A percentile compares a stretch with the other conserved stretches of the same genome.
Conservation (phyloP, 208 protist species). For the Endotrypanum monterogeii region DNA sequence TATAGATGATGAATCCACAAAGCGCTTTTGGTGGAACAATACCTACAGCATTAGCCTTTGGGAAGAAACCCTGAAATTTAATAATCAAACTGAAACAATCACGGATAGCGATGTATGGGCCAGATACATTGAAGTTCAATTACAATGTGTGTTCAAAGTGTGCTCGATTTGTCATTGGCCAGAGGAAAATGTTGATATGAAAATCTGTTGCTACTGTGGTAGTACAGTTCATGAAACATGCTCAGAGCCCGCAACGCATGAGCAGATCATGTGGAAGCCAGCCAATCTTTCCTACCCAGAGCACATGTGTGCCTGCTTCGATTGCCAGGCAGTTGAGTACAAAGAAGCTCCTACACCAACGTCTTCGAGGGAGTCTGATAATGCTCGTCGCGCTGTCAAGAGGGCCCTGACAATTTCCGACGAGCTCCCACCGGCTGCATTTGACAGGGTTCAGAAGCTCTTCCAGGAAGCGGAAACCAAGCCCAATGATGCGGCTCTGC, state of each 20-base stretch:
- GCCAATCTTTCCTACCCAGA: slow-evolving; percentile 55
- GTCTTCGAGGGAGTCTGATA: slow-evolving; percentile 31
- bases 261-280: slow-evolving; percentile 67
- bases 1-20: slow-evolving; percentile 36
- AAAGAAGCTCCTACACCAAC: background rate
- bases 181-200: slow-evolving; percentile 73
- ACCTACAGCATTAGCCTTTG: slow-evolving; percentile 76
- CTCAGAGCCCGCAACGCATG: slow-evolving; percentile 40
- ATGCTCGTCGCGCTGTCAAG: slow-evolving; percentile 39
- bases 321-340: slow-evolving; percentile 48
- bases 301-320: slow-evolving; percentile 56
- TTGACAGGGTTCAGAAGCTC: slow-evolving; percentile 15
- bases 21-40: slow-evolving; percentile 80
- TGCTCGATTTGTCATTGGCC: slow-evolving; percentile 61
- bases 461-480: slow-evolving; percentile 13
- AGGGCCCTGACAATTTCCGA: slow-evolving; percentile 48
- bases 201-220: slow-evolving; percentile 80
- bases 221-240: slow-evolving; percentile 57
- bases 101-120: slow-evolving; percentile 64
- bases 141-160: slow-evolving; percentile 63
- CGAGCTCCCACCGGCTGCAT: slow-evolving; percentile 48
- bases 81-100: slow-evolving; percentile 31
- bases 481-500: slow-evolving; percentile 23
- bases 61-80: slow-evolving; percentile 47
- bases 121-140: slow-evolving; percentile 67